phyloP scores from a whole-genome alignment of 2,329 filamentous ascomycete species.

The Xylaria sp. region DNA sequence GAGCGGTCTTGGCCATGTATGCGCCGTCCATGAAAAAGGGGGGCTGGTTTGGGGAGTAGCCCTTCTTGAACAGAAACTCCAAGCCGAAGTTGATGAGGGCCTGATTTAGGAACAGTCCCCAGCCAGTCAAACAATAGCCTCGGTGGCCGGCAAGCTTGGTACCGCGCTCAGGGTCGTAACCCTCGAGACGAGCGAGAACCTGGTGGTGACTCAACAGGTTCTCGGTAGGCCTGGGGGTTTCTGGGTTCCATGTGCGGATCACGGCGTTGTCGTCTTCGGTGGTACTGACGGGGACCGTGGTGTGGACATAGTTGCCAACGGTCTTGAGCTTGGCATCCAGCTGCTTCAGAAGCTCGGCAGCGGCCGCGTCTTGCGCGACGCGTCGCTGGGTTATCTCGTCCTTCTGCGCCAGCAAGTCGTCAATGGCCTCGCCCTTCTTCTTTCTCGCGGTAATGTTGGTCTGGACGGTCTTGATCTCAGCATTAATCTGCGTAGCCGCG shows the following conservation, averaged over 20 bases:
- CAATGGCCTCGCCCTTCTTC: constrained; percentile 81
- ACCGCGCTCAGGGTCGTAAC: constrained; percentile 89
- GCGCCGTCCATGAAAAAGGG: constrained; percentile 96
- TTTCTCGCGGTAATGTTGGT: constrained; percentile 35
- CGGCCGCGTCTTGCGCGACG: constrained; percentile 80
- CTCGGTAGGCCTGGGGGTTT: constrained; percentile 78
- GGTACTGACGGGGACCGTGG: constrained; percentile 61
- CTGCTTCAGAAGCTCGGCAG: constrained; percentile 51
- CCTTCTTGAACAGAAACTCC: constrained; percentile 84
- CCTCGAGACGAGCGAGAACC: constrained; percentile 86
- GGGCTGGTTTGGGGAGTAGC: constrained; percentile 84
- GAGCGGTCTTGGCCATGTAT: constrained; percentile 96
- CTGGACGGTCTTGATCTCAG: constrained; percentile 81
- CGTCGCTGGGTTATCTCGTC: constrained; percentile 68
- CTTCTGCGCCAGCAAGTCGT: constrained; percentile 69
- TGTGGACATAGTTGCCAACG: constrained; percentile 92
- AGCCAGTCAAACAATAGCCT: constrained; percentile 84
- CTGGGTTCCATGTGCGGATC: constrained; percentile 82
- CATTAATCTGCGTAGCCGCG: constrained; percentile 83
- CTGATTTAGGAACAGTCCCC: constrained; percentile 91
- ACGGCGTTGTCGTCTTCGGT: constrained; percentile 80
- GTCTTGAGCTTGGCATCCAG: constrained; percentile 83
- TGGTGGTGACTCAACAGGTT: constrained; percentile 92
- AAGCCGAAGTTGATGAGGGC: constrained; percentile 95
- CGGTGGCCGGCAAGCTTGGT: constrained; percentile 95